These are phyloP conservation scores for Mycosphaerelloides madeirae DNA, from an alignment of 2,329 filamentous ascomycete genomes.

Conservation along the genomic window DNA sequence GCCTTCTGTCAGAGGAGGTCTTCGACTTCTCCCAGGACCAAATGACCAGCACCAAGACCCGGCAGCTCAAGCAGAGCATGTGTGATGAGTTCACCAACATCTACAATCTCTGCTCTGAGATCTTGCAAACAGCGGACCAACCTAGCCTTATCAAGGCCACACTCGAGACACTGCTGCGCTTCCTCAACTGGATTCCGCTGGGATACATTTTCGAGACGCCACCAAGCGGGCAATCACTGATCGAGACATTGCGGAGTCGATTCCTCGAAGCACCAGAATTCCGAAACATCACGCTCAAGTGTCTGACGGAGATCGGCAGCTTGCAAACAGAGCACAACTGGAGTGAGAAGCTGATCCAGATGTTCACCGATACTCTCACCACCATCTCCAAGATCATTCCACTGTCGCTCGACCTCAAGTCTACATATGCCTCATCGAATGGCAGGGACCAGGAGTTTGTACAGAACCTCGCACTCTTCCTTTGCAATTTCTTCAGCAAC, in stretches of 20 bases:
- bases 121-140: slow-evolving; percentile 83
- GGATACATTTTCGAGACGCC: slow-evolving; percentile 98
- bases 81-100: slow-evolving; percentile 98
- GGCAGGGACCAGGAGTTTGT: slow-evolving; percentile 95
- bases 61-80: slow-evolving; percentile 97
- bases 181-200: slow-evolving; percentile 98
- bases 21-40: slow-evolving; percentile 98
- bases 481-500: slow-evolving; percentile 94
- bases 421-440: slow-evolving; percentile 87
- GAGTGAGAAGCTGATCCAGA: slow-evolving; percentile 91
- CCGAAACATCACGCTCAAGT: slow-evolving; percentile 93
- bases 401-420: slow-evolving; percentile 80
- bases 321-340: slow-evolving; percentile 83
- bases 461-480: slow-evolving; percentile 89
- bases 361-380: slow-evolving; percentile 96
- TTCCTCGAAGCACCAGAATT: slow-evolving; percentile 94
- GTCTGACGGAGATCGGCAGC: slow-evolving; percentile 92
- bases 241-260: slow-evolving; percentile 85
- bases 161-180: slow-evolving; percentile 87
- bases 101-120: slow-evolving; percentile 95
- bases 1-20: slow-evolving; percentile 92
- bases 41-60: slow-evolving; percentile 97
- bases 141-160: slow-evolving; percentile 91
- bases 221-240: slow-evolving; percentile 56
- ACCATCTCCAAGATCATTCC: slow-evolving; percentile 93